Evolutionary conservation across 768 basidiomycete species (phyloP), one percentile per base, ranked within the genome.

Genomic region (Auricularia auricula-judae): DNA sequence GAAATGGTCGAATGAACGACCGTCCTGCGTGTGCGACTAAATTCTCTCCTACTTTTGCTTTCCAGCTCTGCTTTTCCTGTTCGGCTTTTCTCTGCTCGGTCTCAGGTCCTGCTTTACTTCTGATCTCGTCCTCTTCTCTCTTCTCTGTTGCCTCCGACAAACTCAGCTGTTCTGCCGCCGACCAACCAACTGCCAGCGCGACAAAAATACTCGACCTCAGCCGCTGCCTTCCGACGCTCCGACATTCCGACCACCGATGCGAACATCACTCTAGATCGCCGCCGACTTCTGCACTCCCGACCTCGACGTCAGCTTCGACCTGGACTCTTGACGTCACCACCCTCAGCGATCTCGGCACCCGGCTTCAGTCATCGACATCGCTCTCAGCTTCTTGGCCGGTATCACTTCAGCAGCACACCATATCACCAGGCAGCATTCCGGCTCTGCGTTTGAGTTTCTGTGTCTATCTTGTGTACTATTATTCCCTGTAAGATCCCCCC

Each of bases 1-100:
- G 89, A 89, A 67, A 91, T 91, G 86, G 87, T 92, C 76, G 87
- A 91, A 72, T 81, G 36, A 39, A n/a, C 63, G 8, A 1, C 18
- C 43, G n/a, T 21, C 39, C 18, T 14, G 34, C 53, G 29, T 42
- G 47, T 43, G 21, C 10, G 18, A n/a, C 7, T 42, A 11, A 35
- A 47, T 43, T 5, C 36, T 23, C 29, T 29, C 2, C 29, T 29
- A 29, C 29, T 35, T 35, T 61, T 39, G 61, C 23, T 62, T 36
- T 51, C 51, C 21, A 34, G 21, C 12, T 35, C 3, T 47, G 11
- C 8, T 29, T 51, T 47, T n/a, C 42, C 35, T 29, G 21, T 12
- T 23, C 21, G 10, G 34, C 36, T 42, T 33, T 36, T 14, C 33
- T 29, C 3, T 59, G 23, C 11, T 59, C 23, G 5, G 10, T 33